Evolutionary conservation across 1,139 yeast species (phyloP), one percentile per base, ranked within the genome.

Genomic region (Diutina rugosa): DNA sequence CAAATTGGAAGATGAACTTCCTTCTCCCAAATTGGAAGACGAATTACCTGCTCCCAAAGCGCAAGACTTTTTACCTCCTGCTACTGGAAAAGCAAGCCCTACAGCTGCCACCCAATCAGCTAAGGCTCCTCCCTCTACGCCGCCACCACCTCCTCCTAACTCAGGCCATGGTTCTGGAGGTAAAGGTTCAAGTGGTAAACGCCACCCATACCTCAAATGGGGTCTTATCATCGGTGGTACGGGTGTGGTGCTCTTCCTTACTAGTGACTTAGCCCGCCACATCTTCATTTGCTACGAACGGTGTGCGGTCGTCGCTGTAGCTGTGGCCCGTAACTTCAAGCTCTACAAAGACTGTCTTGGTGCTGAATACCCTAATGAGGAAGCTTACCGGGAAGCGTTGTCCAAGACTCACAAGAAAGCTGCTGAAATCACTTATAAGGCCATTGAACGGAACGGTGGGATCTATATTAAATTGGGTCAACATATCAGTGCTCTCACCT

Each of bases 381-480:
- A 78, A n/a, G 44, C 44, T 10, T 85, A 78, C 8, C 77, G 85
- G 55, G 65, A 69, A 2, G 93, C 85, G 0, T 69, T 91, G 55
- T 71, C 79, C 7, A 71, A 76, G 54, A 72, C 78, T 3, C 99
- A 93, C 67, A 69, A 75, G 59, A 74, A 74, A 57, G 93, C 97
- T 55, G 98, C 99, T 0, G 68, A 75, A 18, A 84, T 90, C 55
- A 89, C 98, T 0, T 75, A 90, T 59, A 72, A 73, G 57, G 97
- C 97, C 0, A 72, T 93, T 47, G 93, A 90, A 63, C 77, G 75
- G 45, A 93, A 93, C 65, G 97, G 97, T 16, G 99, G 99, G 2
- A 80, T 93, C 7, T 93, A 86, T 69, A 93, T 93, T 68, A 95
- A 95, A 67, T 73, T 93, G 54, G 99, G 99, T 7, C 99, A 93